Conservation (phyloP, 805 yeast genomes). For the Scheffersomyces ergatensis region DNA sequence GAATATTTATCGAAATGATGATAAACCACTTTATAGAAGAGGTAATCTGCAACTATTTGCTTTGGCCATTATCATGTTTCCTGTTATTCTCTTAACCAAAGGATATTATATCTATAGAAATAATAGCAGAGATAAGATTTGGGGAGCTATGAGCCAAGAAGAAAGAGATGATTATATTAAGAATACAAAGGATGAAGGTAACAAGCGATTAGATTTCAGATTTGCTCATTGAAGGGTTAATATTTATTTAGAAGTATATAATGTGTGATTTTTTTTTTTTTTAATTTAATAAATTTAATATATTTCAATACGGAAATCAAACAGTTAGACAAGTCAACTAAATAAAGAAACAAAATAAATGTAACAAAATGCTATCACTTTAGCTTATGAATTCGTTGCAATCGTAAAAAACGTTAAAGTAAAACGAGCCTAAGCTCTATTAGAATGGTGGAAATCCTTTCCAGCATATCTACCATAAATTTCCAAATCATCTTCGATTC, state of each 20-base stretch:
- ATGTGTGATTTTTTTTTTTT: background rate
- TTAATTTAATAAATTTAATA: too few relatives aligned
- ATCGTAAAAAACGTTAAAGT: too few relatives aligned
- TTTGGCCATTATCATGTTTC: slow-evolving; percentile 27
- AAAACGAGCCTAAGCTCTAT: slow-evolving; percentile 41
- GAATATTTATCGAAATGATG: slow-evolving; percentile 54
- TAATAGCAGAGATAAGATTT: slow-evolving; percentile 38
- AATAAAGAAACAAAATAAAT: too few relatives aligned
- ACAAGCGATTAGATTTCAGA: slow-evolving; percentile 51
- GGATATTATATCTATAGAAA: slow-evolving; percentile 41
- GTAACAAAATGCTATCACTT: too few relatives aligned
- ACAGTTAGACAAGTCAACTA: too few relatives aligned
- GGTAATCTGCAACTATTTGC: slow-evolving; percentile 50
- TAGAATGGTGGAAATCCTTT: slow-evolving; percentile 70
- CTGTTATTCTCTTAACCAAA: slow-evolving; percentile 24
- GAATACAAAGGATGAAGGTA: slow-evolving; percentile 52
- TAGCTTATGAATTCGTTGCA: too few relatives aligned
- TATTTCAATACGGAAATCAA: too few relatives aligned
- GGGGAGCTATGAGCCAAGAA: slow-evolving; percentile 49
- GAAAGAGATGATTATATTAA: slow-evolving; percentile 47
- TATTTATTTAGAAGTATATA: background rate
- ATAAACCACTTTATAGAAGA: slow-evolving; percentile 54
- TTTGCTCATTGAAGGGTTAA: slow-evolving; percentile 21
- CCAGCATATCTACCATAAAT: slow-evolving; percentile 97
- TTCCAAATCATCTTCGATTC: slow-evolving; percentile 98